Evolutionary conservation across 345 rosid genomes (phyloP), one percentile per base, ranked within the genome.

Genomic region (Arabidopsis suecica): DNA sequence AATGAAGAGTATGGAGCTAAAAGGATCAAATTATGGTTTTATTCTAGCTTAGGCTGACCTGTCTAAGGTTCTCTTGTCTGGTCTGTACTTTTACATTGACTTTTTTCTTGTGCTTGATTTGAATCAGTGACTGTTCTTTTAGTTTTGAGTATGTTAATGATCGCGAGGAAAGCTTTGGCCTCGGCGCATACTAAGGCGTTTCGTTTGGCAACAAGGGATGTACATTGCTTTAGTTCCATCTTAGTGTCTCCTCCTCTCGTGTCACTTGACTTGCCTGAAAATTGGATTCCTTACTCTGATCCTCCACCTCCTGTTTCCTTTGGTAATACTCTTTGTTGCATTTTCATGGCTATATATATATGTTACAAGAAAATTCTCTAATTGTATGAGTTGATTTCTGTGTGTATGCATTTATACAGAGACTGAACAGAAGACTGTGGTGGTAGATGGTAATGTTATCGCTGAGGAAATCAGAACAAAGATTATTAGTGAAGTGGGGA

Each of bases 401-500:
- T 22, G 68, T 53, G 37, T 42, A 56, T 69, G 61, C 45, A 16
- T 74, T 74, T 57, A 69, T 79, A 7, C 85, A 86, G 95, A 79
- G 18, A 45, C 67, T 71, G 77, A 69, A 50, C 83, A 78, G 74
- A 68, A 69, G 44, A 86, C 90, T 44, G 62, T 81, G 32, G 74
- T 88, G 42, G 88, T 91, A 48, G 88, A 94, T 81, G 98, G 96
- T 12, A 94, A 87, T 81, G 78, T 80, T 58, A 89, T 94, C 3
- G 91, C 97, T 0, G 96, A 95, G 56, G 87, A 85, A 68, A 90
- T 91, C 79, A 86, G 85, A 74, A 83, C 84, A 8, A 74, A 79
- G 65, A 83, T 95, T 79, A 83, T 66, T 41, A 48, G 33, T 65
- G 89, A 90, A 71, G 96, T 95, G 22, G 54, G 79, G 68, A 85